Evolutionary conservation across 352 stramenopile species (phyloP).

Genomic region (Phytopythium delawarense): DNA sequence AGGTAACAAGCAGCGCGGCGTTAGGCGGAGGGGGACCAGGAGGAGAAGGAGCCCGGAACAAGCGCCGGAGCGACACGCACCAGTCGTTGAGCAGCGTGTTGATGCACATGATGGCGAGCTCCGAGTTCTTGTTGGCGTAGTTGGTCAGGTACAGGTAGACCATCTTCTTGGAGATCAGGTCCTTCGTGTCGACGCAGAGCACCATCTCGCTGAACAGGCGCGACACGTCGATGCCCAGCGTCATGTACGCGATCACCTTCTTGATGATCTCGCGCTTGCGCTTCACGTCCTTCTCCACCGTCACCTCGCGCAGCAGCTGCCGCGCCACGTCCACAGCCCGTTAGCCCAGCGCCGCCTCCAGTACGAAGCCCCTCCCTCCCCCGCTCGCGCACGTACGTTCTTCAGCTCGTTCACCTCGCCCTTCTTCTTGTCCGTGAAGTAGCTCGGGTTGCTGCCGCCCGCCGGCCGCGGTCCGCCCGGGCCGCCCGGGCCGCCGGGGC

Average conservation of each 20-base stretch:
- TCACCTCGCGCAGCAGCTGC: slow-evolving; percentile 94
- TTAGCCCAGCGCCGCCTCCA: neutral
- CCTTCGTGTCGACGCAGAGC: slow-evolving; percentile 94
- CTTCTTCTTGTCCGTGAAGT: slow-evolving; percentile 93
- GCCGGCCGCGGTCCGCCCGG: slow-evolving; percentile 11
- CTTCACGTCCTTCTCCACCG: slow-evolving; percentile 95
- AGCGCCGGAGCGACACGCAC: slow-evolving; percentile 20
- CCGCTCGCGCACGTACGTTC: slow-evolving; percentile 56
- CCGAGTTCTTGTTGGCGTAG: slow-evolving; percentile 97
- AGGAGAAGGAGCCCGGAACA: neutral
- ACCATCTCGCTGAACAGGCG: slow-evolving; percentile 99
- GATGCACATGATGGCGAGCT: slow-evolving; percentile 99
- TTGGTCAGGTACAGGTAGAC: slow-evolving; percentile 99
- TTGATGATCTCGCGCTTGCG: slow-evolving; percentile 99
- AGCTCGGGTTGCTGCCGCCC: slow-evolving; percentile 53
- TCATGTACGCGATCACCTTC: slow-evolving; percentile 99
- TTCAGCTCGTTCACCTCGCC: slow-evolving; percentile 95
- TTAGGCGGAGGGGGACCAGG: neutral
- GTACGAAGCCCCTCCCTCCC: neutral
- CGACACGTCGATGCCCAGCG: slow-evolving; percentile 98
- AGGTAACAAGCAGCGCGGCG: neutral
- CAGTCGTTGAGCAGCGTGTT: slow-evolving; percentile 99
- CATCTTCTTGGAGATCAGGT: slow-evolving; percentile 99
- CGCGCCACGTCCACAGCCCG: neutral
- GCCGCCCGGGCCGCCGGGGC: slow-evolving; percentile 13